A percentile compares a stretch with the other conserved stretches of the same genome.
Conservation (phyloP, 108 stramenopile species). For the Fragilariopsis cylindrus region DNA sequence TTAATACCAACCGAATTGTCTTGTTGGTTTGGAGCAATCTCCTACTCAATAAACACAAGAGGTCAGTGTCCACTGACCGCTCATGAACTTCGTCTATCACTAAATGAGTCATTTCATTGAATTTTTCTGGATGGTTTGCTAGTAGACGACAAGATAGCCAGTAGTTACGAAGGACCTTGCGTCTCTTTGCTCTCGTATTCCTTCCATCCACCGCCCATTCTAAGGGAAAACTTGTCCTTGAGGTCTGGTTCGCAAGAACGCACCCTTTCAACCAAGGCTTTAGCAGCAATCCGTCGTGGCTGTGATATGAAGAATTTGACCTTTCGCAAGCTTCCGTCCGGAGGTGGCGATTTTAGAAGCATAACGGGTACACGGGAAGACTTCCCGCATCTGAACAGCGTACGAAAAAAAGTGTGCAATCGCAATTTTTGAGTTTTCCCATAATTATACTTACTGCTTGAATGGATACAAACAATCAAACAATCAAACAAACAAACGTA, state of each 20-base stretch:
- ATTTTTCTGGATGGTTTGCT: slow-evolving; percentile 79
- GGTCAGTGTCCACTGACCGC: slow-evolving; percentile 82
- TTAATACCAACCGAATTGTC: slow-evolving; percentile 82
- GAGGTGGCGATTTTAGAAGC: slow-evolving; percentile 70
- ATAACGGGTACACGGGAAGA: slow-evolving; percentile 81
- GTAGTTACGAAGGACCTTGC: slow-evolving; percentile 85
- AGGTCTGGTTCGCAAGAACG: slow-evolving; percentile 56
- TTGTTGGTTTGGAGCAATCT: slow-evolving; percentile 70
- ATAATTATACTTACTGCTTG: too few species aligned
- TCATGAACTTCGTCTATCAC: slow-evolving; percentile 90
- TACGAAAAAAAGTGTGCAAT: too few species aligned
- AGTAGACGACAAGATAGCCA: slow-evolving; percentile 89
- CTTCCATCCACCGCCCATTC: slow-evolving; percentile 89
- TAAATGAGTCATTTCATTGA: slow-evolving; percentile 75
- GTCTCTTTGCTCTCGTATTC: slow-evolving; percentile 77
- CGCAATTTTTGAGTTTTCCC: too few species aligned
- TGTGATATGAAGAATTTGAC: slow-evolving; percentile 91
- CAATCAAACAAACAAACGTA: too few species aligned
- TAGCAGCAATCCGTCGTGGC: slow-evolving; percentile 73
- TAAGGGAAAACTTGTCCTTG: slow-evolving; percentile 59
- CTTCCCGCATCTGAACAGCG: slow-evolving; percentile 64
- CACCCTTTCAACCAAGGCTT: neutral
- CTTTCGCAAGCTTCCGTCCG: slow-evolving; percentile 44
- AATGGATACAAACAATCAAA: too few species aligned
- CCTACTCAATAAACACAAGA: slow-evolving; percentile 84